phyloP scores from a whole-genome alignment of 192 early-diverging fungal species.

The Umbelopsis ramanniana region DNA sequence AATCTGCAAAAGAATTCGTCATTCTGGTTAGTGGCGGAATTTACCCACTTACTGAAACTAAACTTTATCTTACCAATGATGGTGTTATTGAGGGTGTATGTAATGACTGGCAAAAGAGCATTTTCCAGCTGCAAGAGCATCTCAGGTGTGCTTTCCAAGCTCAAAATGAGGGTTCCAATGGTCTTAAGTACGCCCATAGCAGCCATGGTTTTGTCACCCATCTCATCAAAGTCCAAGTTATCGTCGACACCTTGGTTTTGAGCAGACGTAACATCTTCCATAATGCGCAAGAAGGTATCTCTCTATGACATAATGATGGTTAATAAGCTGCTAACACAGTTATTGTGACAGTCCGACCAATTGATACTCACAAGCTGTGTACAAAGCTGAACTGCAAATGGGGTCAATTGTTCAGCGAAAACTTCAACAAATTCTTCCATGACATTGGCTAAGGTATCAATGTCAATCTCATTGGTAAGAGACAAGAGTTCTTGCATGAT shows the following conservation, averaged over 20 bases:
- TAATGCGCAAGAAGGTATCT: constrained; percentile 87
- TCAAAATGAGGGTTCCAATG: constrained; percentile 83
- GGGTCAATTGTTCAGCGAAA: constrained; percentile 88
- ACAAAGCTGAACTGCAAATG: constrained; percentile 90
- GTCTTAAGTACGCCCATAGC: constrained; percentile 91
- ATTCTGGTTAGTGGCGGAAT: background rate
- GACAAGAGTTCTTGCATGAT: constrained; percentile 88
- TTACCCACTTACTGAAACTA: background rate
- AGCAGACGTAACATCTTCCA: constrained; percentile 67
- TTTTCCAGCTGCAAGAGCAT: constrained; percentile 82
- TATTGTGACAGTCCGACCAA: no score
- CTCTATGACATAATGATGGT: constrained; percentile 39
- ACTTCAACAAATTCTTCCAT: constrained; percentile 93
- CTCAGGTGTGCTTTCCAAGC: constrained; percentile 82
- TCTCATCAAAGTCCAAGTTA: constrained; percentile 56
- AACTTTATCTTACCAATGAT: constrained; percentile 53
- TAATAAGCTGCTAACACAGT: background rate
- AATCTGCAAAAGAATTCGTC: constrained; percentile 45
- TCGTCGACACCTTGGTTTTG: constrained; percentile 49
- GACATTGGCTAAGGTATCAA: constrained; percentile 83
- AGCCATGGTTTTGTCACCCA: constrained; percentile 86
- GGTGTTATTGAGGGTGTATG: constrained; percentile 76
- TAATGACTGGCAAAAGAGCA: constrained; percentile 76
- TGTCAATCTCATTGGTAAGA: constrained; percentile 91
- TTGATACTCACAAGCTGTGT: constrained; percentile 67